Evolutionary conservation across 192 early-diverging fungal genomes (phyloP), one percentile per base, ranked within the genome.

Genomic region (Mortierella claussenii): DNA sequence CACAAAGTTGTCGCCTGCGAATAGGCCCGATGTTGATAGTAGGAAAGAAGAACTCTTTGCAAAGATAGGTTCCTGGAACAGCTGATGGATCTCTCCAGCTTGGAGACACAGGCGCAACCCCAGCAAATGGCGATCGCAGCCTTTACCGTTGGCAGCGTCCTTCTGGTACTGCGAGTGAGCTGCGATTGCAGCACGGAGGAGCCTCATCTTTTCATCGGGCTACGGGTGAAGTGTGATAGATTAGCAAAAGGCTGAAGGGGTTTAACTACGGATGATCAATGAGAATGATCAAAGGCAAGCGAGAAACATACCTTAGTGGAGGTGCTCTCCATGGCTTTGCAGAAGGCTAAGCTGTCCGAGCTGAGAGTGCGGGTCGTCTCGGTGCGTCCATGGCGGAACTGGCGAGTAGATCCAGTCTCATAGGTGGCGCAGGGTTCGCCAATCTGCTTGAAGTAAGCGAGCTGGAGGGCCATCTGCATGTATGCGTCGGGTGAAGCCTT

Each of bases 381-480:
- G 0, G 96, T 97, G 21, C 96, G 85, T 20, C 96, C 96, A 55
- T 90, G 90, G 47, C 88, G 61, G 78, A 87, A 97, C 57, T 90
- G 79, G 23, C 96, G 85, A 3, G 94, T 96, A 43, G 87, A 87
- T 8, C 89, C 92, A 17, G 96, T 92, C 75, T 97, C 96, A 68
- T 97, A 97, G 3, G 92, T 92, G 2, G 92, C 79, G 9, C 89
- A 85, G 49, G 85, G 73, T 17, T 74, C 60, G 13, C 82, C 71
- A 55, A 94, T 91, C 18, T 91, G 55, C 60, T 91, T 89, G 80
- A 87, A 93, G 76, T 90, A 97, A 0, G 91, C 90, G 7, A 96
- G 82, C 74, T 97, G 96, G 30, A 97, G 63, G 0, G 85, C 87
- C 87, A 97, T 93, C 81, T 97, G 96, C 27, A 90, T 82, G 79